Conservation (phyloP, 192 early-diverging fungal species). For the Lobosporangium transversale region DNA sequence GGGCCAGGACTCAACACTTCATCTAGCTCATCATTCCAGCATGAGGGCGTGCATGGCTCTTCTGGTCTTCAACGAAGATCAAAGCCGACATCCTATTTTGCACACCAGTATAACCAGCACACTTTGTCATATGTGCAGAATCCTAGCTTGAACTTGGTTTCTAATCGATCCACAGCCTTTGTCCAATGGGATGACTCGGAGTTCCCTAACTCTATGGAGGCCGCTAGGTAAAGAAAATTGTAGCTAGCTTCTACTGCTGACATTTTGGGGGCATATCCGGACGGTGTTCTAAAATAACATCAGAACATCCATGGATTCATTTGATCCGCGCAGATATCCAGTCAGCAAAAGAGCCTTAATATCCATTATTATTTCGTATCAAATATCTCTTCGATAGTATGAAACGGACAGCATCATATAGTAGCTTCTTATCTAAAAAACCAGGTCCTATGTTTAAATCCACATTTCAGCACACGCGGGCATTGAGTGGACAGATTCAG, state of each 20-base stretch:
- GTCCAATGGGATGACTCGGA: constrained; percentile 45
- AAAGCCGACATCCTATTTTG: too few species aligned
- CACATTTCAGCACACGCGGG: constrained; percentile 31
- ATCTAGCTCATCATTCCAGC: too few species aligned
- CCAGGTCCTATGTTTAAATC: constrained; percentile 34
- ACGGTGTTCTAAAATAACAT: neutral
- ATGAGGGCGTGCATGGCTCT: too few species aligned
- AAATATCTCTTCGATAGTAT: constrained; percentile 13
- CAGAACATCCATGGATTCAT: neutral
- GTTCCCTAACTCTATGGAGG: constrained; percentile 37
- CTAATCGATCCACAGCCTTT: constrained; percentile 18
- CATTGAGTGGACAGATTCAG: constrained; percentile 30
- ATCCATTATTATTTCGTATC: neutral
- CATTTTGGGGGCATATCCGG: too few species aligned
- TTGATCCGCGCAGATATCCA: neutral
- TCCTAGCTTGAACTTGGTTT: constrained; percentile 9
- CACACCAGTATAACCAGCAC: too few species aligned
- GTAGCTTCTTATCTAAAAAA: constrained; percentile 48
- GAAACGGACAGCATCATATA: constrained; percentile 51
- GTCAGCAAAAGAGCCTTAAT: too few species aligned
- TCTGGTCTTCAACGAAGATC: too few species aligned
- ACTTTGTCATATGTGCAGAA: neutral
- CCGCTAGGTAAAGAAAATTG: constrained; percentile 19
- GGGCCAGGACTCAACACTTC: too few species aligned
- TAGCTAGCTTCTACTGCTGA: too few species aligned